These are phyloP conservation scores for Suillus discolor DNA, from an alignment of 768 basidiomycete species.

Conservation along the genomic window DNA sequence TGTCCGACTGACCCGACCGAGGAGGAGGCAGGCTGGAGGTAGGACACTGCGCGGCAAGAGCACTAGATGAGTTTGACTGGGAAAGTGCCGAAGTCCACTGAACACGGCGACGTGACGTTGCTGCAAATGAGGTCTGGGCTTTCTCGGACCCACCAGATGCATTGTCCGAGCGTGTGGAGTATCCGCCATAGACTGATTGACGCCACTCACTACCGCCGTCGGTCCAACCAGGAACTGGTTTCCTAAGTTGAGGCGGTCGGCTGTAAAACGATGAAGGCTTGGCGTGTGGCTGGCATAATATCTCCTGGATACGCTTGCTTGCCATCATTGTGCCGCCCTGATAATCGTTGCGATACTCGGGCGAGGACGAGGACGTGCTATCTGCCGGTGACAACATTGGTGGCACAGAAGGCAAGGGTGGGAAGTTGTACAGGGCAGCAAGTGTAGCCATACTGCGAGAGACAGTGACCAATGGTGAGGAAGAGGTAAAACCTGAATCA, in stretches of 20 bases:
- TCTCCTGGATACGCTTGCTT: slow-evolving; percentile 54
- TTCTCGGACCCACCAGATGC: slow-evolving; percentile 34
- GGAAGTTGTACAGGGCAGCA: slow-evolving; percentile 46
- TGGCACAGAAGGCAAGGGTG: slow-evolving; percentile 55
- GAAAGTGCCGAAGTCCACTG: slow-evolving; percentile 44
- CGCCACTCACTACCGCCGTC: slow-evolving; percentile 71
- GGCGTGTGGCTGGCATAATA: slow-evolving; percentile 41
- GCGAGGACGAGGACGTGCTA: slow-evolving; percentile 25
- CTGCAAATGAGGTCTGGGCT: slow-evolving; percentile 48
- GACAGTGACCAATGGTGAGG: slow-evolving; percentile 23
- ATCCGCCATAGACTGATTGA: slow-evolving; percentile 53
- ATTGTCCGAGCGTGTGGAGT: slow-evolving; percentile 43
- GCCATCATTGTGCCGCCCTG: slow-evolving; percentile 73
- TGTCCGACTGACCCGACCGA: slow-evolving; percentile 33
- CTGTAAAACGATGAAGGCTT: slow-evolving; percentile 39
- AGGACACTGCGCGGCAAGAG: slow-evolving; percentile 27
- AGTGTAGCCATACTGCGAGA: slow-evolving; percentile 40
- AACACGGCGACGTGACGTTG: slow-evolving; percentile 53
- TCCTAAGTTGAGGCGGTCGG: slow-evolving; percentile 37
- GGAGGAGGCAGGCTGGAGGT: slow-evolving; percentile 25
- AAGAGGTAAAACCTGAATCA: slow-evolving; percentile 32
- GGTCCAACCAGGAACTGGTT: slow-evolving; percentile 68
- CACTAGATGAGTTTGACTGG: slow-evolving; percentile 24
- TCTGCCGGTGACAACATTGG: slow-evolving; percentile 36
- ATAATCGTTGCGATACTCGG: slow-evolving; percentile 43